phyloP scores from a whole-genome alignment of 139 green algal species.

The Coccomyxa sp. region DNA sequence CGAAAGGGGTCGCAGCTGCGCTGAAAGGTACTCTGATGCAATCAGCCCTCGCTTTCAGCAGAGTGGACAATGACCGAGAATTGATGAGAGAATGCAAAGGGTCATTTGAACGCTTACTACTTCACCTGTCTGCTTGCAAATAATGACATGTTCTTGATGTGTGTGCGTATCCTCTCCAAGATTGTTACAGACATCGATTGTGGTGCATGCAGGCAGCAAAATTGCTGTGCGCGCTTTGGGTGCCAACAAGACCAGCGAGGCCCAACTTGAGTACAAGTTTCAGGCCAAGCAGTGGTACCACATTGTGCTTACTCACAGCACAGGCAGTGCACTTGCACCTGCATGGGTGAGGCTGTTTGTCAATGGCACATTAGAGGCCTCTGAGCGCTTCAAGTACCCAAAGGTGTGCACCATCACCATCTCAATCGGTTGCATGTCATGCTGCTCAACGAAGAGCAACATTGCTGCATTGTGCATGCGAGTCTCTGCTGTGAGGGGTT shows the following conservation, averaged over 20 bases:
- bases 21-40: conserved; percentile 2
- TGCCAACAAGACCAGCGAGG: background rate
- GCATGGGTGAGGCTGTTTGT: conserved; percentile 23
- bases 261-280: conserved; percentile 11
- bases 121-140: background rate
- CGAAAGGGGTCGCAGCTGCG: conserved; percentile 10
- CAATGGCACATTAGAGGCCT: conserved; percentile 23
- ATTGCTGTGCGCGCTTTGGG: background rate
- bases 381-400: conserved; percentile 16
- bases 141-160: background rate
- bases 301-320: conserved; percentile 27
- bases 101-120: background rate
- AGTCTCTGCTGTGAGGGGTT: no score
- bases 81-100: background rate
- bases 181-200: background rate
- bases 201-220: background rate
- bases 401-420: conserved; percentile 9
- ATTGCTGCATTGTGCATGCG: no score
- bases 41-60: background rate
- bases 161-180: background rate
- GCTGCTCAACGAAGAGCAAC: no score
- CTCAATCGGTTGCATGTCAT: background rate
- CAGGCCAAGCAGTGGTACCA: conserved; percentile 34
- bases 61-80: no score
- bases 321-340: conserved; percentile 26